Conservation (phyloP, 306 rosid species). For the Biancaea sappan region DNA sequence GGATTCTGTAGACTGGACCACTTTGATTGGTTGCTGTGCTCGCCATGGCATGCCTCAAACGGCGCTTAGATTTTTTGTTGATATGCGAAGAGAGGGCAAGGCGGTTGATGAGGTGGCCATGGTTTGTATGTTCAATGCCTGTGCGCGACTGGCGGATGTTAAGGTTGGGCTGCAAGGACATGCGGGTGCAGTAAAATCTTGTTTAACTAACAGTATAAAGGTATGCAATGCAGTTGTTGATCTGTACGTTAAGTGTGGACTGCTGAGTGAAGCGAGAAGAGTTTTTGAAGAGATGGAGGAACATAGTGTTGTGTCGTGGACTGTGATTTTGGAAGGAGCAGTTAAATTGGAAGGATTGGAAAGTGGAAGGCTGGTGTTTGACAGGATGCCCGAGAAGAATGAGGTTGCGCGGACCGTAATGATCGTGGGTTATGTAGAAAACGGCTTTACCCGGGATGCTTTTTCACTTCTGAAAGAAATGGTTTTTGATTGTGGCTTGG, state of each 20-base stretch:
- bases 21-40: constrained; percentile 52
- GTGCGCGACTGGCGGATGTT: constrained; percentile 50
- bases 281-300: constrained; percentile 60
- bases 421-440: constrained; percentile 61
- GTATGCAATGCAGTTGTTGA: constrained; percentile 70
- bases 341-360: constrained; percentile 64
- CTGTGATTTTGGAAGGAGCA: constrained; percentile 64
- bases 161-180: constrained; percentile 53
- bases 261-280: constrained; percentile 49
- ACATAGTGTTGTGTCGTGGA: constrained; percentile 74
- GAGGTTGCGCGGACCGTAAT: constrained; percentile 82
- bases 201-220: constrained; percentile 44
- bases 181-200: constrained; percentile 46
- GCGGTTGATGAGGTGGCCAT: constrained; percentile 53
- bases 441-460: constrained; percentile 51
- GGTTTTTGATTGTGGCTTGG: constrained; percentile 51
- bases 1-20: constrained; percentile 71
- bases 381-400: constrained; percentile 71
- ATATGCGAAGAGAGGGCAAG: constrained; percentile 48
- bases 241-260: constrained; percentile 66
- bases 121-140: constrained; percentile 48
- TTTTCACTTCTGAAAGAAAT: constrained; percentile 54
- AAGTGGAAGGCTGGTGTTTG: constrained; percentile 62
- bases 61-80: constrained; percentile 48
- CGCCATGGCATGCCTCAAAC: constrained; percentile 36